A percentile compares a stretch with the other conserved stretches of the same genome.
Evolutionary conservation across 116 monocot genomes (phyloP).

Genomic region (Zostera marina): DNA sequence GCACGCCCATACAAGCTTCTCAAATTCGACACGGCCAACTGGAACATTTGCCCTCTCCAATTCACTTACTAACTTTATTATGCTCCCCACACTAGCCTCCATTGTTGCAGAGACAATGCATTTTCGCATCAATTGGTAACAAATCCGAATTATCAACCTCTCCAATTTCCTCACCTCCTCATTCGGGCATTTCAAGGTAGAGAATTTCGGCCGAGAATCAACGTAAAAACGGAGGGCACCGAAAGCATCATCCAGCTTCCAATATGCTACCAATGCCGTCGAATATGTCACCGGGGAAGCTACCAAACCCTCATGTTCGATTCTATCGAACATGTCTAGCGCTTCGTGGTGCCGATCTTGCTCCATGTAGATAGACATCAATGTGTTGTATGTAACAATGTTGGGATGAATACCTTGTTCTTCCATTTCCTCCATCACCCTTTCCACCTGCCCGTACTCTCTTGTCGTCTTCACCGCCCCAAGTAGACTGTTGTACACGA

Average conservation of each 20-base stretch:
- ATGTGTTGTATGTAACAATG: constrained; percentile 69
- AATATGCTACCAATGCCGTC: constrained; percentile 44
- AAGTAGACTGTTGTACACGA: constrained; percentile 72
- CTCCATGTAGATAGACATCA: constrained; percentile 73
- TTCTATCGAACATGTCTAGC: constrained; percentile 25
- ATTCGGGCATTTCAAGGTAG: too few species aligned
- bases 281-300: constrained; percentile 67
- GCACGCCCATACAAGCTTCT: constrained; percentile 84
- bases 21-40: constrained; percentile 24
- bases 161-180: constrained; percentile 47
- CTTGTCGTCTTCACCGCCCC: constrained; percentile 51
- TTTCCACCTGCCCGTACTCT: constrained; percentile 26
- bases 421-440: constrained; percentile 60
- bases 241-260: constrained; percentile 53
- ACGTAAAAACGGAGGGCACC: constrained; percentile 42
- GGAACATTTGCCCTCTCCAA: constrained; percentile 41
- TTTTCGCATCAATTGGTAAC: constrained; percentile 50
- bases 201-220: constrained; percentile 32
- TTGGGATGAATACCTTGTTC: constrained; percentile 40
- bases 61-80: constrained; percentile 39
- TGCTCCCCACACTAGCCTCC: constrained; percentile 11
- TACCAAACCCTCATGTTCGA: constrained; percentile 34
- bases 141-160: constrained; percentile 38
- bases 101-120: constrained; percentile 43
- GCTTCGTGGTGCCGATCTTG: constrained; percentile 33